These are phyloP conservation scores for Draba incana DNA, from an alignment of 345 rosid species.

Conservation along the genomic window DNA sequence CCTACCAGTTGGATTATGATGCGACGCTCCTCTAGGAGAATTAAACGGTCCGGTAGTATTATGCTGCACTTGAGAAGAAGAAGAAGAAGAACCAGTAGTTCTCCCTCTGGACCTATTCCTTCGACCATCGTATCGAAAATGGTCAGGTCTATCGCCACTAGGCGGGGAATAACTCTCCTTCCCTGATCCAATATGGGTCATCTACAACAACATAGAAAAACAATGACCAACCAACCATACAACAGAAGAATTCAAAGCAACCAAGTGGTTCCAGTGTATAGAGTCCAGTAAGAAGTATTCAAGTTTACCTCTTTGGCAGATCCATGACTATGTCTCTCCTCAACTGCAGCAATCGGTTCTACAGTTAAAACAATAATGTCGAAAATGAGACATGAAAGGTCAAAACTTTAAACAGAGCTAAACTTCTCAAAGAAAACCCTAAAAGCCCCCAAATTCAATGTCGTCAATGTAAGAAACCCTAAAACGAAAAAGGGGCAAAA, in stretches of 20 bases:
- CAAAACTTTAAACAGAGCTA: neutral
- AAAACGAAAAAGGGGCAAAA: neutral
- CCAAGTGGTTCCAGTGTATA: neutral
- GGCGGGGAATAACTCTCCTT: slow-evolving; percentile 45
- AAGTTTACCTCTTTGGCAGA: slow-evolving; percentile 36
- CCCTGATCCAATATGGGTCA: slow-evolving; percentile 52
- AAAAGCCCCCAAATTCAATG: neutral
- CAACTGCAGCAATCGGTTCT: slow-evolving; percentile 37
- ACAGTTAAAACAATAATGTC: slow-evolving; percentile 4
- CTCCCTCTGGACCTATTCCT: slow-evolving; percentile 58
- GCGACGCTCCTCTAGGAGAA: slow-evolving; percentile 49
- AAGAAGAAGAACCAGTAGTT: slow-evolving; percentile 42
- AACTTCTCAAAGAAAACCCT: slow-evolving; percentile 5
- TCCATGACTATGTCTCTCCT: slow-evolving; percentile 34
- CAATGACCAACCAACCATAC: neutral
- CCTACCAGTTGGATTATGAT: slow-evolving; percentile 62
- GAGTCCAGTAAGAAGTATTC: neutral
- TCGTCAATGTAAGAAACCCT: slow-evolving; percentile 5
- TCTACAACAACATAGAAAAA: slow-evolving; percentile 45
- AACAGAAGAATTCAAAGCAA: neutral
- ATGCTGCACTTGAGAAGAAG: slow-evolving; percentile 47
- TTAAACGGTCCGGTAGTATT: slow-evolving; percentile 40
- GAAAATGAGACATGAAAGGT: neutral
- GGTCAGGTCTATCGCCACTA: slow-evolving; percentile 35
- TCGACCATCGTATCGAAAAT: slow-evolving; percentile 39